phyloP scores from a whole-genome alignment of 495 filamentous ascomycete species.

The Aspergillus olivimuriae region DNA sequence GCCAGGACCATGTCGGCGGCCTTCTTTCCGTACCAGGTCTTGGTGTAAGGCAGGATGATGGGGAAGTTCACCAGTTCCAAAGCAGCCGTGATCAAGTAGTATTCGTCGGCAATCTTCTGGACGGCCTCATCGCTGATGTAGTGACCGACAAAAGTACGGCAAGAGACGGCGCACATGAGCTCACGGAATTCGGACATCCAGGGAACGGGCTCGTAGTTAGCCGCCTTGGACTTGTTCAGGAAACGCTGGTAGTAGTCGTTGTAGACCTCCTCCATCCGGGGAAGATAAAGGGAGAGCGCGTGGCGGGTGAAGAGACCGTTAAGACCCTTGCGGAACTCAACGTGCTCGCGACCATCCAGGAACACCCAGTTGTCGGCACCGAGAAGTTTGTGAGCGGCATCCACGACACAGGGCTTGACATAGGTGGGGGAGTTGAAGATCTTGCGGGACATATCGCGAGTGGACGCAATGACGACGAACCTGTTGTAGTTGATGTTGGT shows the following conservation, averaged over 20 bases:
- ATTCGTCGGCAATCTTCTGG: constrained; percentile 95
- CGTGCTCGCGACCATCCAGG: constrained; percentile 88
- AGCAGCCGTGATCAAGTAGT: constrained; percentile 91
- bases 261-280: constrained; percentile 88
- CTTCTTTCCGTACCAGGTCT: constrained; percentile 96
- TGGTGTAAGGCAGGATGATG: constrained; percentile 92
- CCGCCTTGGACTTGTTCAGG: constrained; percentile 60
- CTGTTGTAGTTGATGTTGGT: constrained; percentile 35
- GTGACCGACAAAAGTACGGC: constrained; percentile 93
- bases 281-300: constrained; percentile 82
- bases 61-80: constrained; percentile 98
- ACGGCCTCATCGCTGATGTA: constrained; percentile 85
- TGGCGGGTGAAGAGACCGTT: constrained; percentile 92
- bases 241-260: constrained; percentile 78
- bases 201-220: constrained; percentile 63
- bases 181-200: constrained; percentile 95
- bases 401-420: constrained; percentile 96
- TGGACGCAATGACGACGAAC: constrained; percentile 96
- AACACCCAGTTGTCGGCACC: constrained; percentile 95
- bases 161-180: constrained; percentile 90
- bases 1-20: constrained; percentile 86
- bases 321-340: constrained; percentile 94
- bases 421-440: constrained; percentile 91
- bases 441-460: constrained; percentile 92
- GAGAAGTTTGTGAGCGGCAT: constrained; percentile 90